phyloP scores from a whole-genome alignment of 2,329 filamentous ascomycete species.

The Pseudofabraea citricarpa region DNA sequence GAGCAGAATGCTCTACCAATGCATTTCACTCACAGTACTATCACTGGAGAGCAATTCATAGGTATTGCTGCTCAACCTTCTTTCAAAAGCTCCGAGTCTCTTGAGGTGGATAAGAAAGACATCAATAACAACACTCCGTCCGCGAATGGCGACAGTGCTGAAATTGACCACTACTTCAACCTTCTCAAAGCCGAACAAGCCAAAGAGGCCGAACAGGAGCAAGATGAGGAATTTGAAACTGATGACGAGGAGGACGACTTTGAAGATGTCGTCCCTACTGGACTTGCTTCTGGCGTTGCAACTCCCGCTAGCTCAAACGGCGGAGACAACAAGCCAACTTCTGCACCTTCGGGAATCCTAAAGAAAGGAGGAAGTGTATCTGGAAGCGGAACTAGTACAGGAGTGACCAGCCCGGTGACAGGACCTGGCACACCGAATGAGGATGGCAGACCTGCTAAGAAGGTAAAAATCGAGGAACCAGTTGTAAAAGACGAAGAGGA shows the following conservation, averaged over 20 bases:
- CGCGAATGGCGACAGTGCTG: conserved; percentile 48
- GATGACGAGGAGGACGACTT: conserved; percentile 44
- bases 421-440: conserved; percentile 29
- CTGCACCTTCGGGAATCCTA: conserved; percentile 15
- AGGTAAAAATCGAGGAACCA: conserved; percentile 52
- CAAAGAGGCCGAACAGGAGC: conserved; percentile 41
- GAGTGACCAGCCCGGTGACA: conserved; percentile 27
- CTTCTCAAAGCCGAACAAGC: conserved; percentile 58
- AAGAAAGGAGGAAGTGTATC: conserved; percentile 25
- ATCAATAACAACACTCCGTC: conserved; percentile 29
- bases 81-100: conserved; percentile 29
- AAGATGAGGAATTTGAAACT: conserved; percentile 46
- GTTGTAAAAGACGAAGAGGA: conserved; percentile 37
- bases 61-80: conserved; percentile 33
- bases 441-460: conserved; percentile 50
- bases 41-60: conserved; percentile 61
- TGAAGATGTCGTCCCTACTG: conserved; percentile 36
- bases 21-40: conserved; percentile 69
- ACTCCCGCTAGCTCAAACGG: conserved; percentile 24
- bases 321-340: conserved; percentile 12
- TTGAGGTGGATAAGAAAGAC: conserved; percentile 43
- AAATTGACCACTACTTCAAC: conserved; percentile 64
- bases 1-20: conserved; percentile 65
- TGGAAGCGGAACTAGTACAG: conserved; percentile 26
- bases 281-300: conserved; percentile 18